These are phyloP conservation scores for Talaromyces sp. DNA, from an alignment of 2,329 filamentous ascomycete genomes.

Conservation along the genomic window DNA sequence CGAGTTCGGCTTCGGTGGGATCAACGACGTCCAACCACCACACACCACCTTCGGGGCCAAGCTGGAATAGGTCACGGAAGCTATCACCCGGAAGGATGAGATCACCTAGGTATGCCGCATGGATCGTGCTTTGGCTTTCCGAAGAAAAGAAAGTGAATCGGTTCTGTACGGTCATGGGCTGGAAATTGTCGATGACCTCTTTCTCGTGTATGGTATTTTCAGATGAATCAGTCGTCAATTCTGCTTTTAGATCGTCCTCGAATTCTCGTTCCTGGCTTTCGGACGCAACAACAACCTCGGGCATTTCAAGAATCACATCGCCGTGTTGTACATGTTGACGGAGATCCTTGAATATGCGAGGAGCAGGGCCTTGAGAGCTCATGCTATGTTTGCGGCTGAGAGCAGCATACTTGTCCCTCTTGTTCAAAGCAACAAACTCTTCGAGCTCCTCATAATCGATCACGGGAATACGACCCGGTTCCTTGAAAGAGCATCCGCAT, in stretches of 20 bases:
- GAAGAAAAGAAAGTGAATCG: constrained; percentile 97
- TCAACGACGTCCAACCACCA: constrained; percentile 98
- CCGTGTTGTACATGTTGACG: constrained; percentile 43
- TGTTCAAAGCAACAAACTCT: constrained; percentile 71
- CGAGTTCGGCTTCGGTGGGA: constrained; percentile 82
- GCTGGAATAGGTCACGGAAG: constrained; percentile 80
- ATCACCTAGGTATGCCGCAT: constrained; percentile 82
- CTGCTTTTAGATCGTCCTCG: constrained; percentile 26
- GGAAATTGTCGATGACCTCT: constrained; percentile 31
- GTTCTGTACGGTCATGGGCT: constrained; percentile 60
- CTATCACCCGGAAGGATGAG: constrained; percentile 85
- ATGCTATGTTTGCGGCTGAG: constrained; percentile 42
- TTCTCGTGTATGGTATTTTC: constrained; percentile 29
- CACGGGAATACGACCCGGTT: constrained; percentile 74
- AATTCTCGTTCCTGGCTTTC: constrained; percentile 27
- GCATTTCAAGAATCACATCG: constrained; percentile 24
- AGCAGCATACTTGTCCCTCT: constrained; percentile 45
- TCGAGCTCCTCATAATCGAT: constrained; percentile 92
- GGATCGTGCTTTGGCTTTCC: constrained; percentile 87
- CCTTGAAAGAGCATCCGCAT: constrained; percentile 77
- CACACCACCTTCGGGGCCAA: constrained; percentile 70
- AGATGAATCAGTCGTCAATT: constrained; percentile 18
- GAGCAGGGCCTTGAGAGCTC: constrained; percentile 50
- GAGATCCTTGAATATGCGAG: constrained; percentile 60
- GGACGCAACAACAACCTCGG: constrained; percentile 35